A percentile compares a stretch with the other conserved stretches of the same genome.
These are phyloP conservation scores for Calonectria ilicicola DNA, from an alignment of 2,329 filamentous ascomycete genomes.

Conservation along the genomic window DNA sequence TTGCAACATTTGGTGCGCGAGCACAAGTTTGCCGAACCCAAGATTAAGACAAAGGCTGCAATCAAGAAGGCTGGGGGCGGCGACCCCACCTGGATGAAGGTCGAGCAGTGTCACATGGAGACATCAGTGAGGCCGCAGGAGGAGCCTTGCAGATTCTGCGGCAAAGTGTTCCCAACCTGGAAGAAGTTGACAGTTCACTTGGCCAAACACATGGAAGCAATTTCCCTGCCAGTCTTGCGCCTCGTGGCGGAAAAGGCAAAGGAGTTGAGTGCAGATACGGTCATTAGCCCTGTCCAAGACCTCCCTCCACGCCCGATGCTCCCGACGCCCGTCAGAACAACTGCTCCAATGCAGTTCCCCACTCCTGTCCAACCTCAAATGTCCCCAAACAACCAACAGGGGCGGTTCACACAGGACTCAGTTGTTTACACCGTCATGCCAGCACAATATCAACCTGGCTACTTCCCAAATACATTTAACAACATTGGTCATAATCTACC, in stretches of 20 bases:
- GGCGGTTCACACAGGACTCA: slow-evolving; percentile 32
- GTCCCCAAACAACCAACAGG: slow-evolving; percentile 33
- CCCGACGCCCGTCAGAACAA: slow-evolving; percentile 42
- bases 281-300: slow-evolving; percentile 76
- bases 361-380: slow-evolving; percentile 33
- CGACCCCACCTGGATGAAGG: slow-evolving; percentile 80
- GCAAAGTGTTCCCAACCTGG: slow-evolving; percentile 83
- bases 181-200: slow-evolving; percentile 95
- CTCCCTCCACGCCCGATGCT: slow-evolving; percentile 50
- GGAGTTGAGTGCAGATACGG: slow-evolving; percentile 69
- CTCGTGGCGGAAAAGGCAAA: slow-evolving; percentile 62
- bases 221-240: slow-evolving; percentile 82
- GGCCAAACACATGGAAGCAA: slow-evolving; percentile 93
- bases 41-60: slow-evolving; percentile 78
- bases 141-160: slow-evolving; percentile 90
- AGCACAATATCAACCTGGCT: slow-evolving; percentile 39
- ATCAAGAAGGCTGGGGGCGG: slow-evolving; percentile 68
- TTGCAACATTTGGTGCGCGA: slow-evolving; percentile 92
- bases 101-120: slow-evolving; percentile 81
- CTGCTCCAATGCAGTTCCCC: slow-evolving; percentile 34
- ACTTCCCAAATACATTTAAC: slow-evolving; percentile 43
- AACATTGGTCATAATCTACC: slow-evolving; percentile 43
- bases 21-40: slow-evolving; percentile 88
- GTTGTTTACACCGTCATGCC: slow-evolving; percentile 44
- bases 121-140: slow-evolving; percentile 74